phyloP scores from a whole-genome alignment of 139 green algal species.

The Coelastrella sp. region DNA sequence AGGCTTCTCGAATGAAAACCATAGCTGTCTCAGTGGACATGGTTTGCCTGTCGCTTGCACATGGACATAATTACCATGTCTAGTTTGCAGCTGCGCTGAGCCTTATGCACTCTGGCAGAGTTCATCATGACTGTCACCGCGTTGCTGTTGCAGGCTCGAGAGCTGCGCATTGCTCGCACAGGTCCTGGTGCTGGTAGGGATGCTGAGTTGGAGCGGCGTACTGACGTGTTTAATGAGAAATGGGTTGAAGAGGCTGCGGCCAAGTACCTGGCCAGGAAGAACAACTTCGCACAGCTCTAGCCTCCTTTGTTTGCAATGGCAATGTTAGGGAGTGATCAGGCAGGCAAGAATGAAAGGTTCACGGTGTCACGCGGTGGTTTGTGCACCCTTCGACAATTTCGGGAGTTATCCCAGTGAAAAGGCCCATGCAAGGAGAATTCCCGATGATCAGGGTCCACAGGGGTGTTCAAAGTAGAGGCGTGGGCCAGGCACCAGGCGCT shows the following conservation, averaged over 20 bases:
- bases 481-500: too few species aligned
- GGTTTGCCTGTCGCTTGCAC: neutral
- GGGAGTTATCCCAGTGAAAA: too few species aligned
- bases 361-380: too few species aligned
- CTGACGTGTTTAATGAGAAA: conserved; percentile 68
- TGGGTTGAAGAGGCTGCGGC: conserved; percentile 88
- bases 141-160: conserved; percentile 55
- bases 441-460: too few species aligned
- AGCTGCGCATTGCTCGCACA: conserved; percentile 40
- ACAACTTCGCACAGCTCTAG: neutral
- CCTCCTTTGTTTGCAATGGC: neutral
- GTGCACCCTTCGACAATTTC: too few species aligned
- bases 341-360: too few species aligned
- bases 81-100: neutral
- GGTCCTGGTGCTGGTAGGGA: neutral
- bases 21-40: too few species aligned
- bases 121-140: neutral
- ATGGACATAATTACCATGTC: neutral
- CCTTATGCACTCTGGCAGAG: neutral
- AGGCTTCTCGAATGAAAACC: too few species aligned
- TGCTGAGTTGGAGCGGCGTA: conserved; percentile 54
- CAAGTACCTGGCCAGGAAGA: conserved; percentile 70
- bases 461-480: too few species aligned
- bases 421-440: too few species aligned
- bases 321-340: neutral